These are phyloP conservation scores for Achaetomium macrosporum DNA, from an alignment of 2,329 filamentous ascomycete species.

Conservation along the genomic window DNA sequence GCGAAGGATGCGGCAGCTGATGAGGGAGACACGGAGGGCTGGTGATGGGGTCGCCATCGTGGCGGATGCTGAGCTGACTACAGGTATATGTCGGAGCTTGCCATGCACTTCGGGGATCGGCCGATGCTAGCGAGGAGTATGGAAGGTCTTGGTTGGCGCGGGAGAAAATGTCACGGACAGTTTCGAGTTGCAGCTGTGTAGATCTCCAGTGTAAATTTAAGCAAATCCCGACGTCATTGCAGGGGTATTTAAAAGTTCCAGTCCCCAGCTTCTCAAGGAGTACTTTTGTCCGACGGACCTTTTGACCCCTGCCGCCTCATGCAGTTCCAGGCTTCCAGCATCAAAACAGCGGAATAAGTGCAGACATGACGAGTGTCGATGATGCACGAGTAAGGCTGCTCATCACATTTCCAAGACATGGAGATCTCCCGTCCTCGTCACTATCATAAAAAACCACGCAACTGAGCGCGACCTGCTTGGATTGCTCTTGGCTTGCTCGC, in stretches of 20 bases:
- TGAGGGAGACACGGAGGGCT: constrained; percentile 5
- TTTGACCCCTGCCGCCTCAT: no score
- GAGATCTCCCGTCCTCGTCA: background rate
- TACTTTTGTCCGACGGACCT: no score
- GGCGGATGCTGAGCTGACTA: background rate
- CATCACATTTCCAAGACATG: background rate
- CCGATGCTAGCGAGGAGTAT: no score
- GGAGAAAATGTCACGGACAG: no score
- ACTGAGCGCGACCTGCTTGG: constrained; percentile 11
- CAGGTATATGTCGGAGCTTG: background rate
- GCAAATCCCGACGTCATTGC: constrained; percentile 22
- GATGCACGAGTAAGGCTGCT: background rate
- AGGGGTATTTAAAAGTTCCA: constrained; percentile 7
- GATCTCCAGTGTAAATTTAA: constrained; percentile 12
- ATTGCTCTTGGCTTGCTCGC: background rate
- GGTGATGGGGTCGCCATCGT: constrained; percentile 8
- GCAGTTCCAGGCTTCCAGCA: background rate
- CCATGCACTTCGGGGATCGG: no score
- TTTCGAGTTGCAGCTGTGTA: no score
- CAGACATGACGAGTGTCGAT: no score
- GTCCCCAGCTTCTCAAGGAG: background rate
- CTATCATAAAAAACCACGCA: background rate
- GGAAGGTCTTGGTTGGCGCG: no score
- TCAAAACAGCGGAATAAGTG: background rate
- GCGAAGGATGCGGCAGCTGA: background rate